Conservation (phyloP, 108 stramenopile species). For the Discostella pseudostelligera region DNA sequence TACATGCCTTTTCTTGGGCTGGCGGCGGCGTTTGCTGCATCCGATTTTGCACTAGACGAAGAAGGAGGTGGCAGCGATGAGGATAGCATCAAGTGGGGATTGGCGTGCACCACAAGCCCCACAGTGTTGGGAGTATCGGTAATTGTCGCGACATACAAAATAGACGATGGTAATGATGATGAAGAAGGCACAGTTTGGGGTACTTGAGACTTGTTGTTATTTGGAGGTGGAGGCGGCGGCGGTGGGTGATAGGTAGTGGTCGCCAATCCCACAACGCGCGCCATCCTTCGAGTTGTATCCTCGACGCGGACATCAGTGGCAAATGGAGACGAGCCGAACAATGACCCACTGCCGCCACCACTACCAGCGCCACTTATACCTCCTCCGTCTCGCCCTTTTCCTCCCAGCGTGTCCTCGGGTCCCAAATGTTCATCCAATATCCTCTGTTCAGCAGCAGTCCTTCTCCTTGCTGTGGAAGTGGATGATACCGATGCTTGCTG, state of each 20-base stretch:
- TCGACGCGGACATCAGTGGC: background rate
- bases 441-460: slow-evolving; percentile 24
- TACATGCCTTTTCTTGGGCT: background rate
- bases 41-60: slow-evolving; percentile 37
- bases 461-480: slow-evolving; percentile 15
- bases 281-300: background rate
- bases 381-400: no score
- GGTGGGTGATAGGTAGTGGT: slow-evolving; percentile 1
- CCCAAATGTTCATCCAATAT: slow-evolving; percentile 45
- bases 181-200: slow-evolving; percentile 18
- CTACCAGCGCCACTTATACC: background rate
- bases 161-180: slow-evolving; percentile 7
- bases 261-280: slow-evolving; percentile 41
- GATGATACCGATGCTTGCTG: background rate
- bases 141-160: slow-evolving; percentile 43
- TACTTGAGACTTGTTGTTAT: background rate
- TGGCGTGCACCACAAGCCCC: slow-evolving; percentile 43
- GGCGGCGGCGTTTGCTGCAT: background rate
- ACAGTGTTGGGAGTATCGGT: slow-evolving; percentile 33
- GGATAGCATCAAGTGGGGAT: slow-evolving; percentile 46
- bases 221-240: background rate
- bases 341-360: slow-evolving; percentile 7
- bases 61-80: slow-evolving; percentile 43
- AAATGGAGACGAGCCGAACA: slow-evolving; percentile 46
- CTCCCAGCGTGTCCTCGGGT: no score